Percentiles rank a stretch among this genome's conserved stretches.
Evolutionary conservation across 768 basidiomycete genomes (phyloP).

Genomic region (Lanmaoa rubissima): DNA sequence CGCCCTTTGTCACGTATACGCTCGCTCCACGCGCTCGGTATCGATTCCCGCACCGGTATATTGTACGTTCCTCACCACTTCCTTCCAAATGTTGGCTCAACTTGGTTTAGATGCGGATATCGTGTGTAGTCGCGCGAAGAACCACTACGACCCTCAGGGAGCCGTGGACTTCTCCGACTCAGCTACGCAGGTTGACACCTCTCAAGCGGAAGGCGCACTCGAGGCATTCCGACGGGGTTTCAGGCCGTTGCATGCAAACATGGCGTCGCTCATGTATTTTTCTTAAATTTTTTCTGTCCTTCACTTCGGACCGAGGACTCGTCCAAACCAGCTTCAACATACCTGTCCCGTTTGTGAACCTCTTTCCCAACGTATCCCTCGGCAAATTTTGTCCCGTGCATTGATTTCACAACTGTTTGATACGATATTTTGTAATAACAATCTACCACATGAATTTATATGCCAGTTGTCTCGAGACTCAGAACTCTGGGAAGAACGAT

Average conservation of each 20-base stretch:
- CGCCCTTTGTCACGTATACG: constrained; percentile 78
- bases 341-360: background rate
- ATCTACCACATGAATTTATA: background rate
- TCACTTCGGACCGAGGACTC: background rate
- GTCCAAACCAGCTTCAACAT: background rate
- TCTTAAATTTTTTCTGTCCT: constrained; percentile 29
- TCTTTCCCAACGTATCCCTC: background rate
- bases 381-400: background rate
- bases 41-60: constrained; percentile 84
- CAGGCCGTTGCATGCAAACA: constrained; percentile 52
- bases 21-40: constrained; percentile 75
- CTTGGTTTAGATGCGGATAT: constrained; percentile 64
- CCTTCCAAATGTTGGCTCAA: background rate
- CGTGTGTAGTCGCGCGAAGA: constrained; percentile 73
- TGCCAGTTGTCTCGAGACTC: background rate
- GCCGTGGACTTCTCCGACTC: constrained; percentile 59
- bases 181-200: constrained; percentile 45
- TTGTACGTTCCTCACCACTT: constrained; percentile 43
- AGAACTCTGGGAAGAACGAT: background rate
- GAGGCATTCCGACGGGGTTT: constrained; percentile 53
- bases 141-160: constrained; percentile 71
- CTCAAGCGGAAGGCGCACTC: constrained; percentile 40
- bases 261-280: constrained; percentile 59
- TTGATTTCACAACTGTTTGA: background rate
- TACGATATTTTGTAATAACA: constrained; percentile 1